Conservation (phyloP, 2,329 filamentous ascomycete genomes). For the Neurospora sp. region DNA sequence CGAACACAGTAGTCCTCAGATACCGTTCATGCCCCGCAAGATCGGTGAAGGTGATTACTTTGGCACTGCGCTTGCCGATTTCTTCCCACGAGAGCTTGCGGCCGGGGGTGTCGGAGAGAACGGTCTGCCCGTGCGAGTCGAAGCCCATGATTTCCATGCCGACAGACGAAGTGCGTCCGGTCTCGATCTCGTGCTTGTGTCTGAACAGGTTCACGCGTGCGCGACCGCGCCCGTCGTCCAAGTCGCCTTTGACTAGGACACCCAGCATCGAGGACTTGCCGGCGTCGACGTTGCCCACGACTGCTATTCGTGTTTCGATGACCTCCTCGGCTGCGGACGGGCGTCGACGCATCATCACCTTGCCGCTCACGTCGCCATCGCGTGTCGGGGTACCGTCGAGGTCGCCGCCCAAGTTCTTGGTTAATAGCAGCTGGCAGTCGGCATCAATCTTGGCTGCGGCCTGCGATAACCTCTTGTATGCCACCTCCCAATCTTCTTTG, state of each 20-base stretch:
- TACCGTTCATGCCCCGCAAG: conserved; percentile 94
- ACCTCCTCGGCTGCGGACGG: conserved; percentile 73
- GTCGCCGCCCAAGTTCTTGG: conserved; percentile 69
- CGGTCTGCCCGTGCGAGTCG: conserved; percentile 73
- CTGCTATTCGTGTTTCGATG: conserved; percentile 91
- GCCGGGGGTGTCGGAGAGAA: conserved; percentile 72
- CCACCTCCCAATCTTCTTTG: conserved; percentile 64
- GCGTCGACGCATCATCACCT: conserved; percentile 69
- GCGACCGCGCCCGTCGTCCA: conserved; percentile 90
- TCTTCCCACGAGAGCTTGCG: conserved; percentile 90
- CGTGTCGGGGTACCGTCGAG: conserved; percentile 62
- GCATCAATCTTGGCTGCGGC: conserved; percentile 58
- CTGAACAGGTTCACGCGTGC: conserved; percentile 93
- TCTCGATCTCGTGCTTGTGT: conserved; percentile 97
- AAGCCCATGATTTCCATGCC: conserved; percentile 99
- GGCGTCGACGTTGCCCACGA: conserved; percentile 95
- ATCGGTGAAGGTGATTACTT: conserved; percentile 95
- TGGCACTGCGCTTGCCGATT: conserved; percentile 87
- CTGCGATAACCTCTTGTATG: conserved; percentile 54
- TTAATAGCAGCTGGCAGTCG: conserved; percentile 74
- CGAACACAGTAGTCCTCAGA: conserved; percentile 91
- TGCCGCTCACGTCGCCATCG: conserved; percentile 70
- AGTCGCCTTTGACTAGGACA: conserved; percentile 86
- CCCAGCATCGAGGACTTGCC: conserved; percentile 95
- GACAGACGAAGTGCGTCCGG: conserved; percentile 87